Evolutionary conservation across 805 yeast genomes (phyloP), one percentile per base, ranked within the genome.

Genomic region (Wickerhamiella vanderwaltii): DNA sequence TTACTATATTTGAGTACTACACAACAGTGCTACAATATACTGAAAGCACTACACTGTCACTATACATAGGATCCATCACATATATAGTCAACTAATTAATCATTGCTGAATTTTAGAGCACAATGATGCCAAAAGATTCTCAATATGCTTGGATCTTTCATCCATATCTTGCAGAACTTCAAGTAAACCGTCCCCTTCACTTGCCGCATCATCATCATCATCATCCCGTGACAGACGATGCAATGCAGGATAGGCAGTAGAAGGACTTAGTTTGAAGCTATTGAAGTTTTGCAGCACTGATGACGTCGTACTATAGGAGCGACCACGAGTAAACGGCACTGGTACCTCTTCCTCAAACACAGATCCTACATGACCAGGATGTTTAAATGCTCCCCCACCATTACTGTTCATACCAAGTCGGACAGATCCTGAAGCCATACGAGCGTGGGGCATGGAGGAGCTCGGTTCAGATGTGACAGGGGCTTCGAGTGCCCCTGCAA

Each of bases 401-500:
- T 11, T 15, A n/a, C 13, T 13, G 13, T 29, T 30, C 20, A 11
- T 17, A 3, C 15, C 7, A 12, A 41, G 29, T n/a, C 44, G 35
- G 24, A 11, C 23, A 4, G 38, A 32, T 1, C 35, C 39, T 1
- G 29, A n/a, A 13, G 34, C 23, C 29, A 20, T 19, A 6, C 17
- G 19, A 19, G 17, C 9, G 18, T 16, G 19, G 9, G 23, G 12
- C 9, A n/a, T 9, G 9, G 39, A 28, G 4, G 31, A 34, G 29
- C 35, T 28, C 13, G 39, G 39, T 34, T 37, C 40, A 12, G 31
- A 17, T 9, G 30, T 33, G 9, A 20, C 6, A 11, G 18, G 23
- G 16, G 33, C 24, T 7, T 32, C 36, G 5, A 45, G 35, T 5
- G 43, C 48, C 2, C 44, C 43, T 15, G 43, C 43, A 2, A 45